Evolutionary conservation across 371 early-diverging fungal genomes (phyloP), one percentile per base, ranked within the genome.

Genomic region (Syncephalastrum contaminatum): DNA sequence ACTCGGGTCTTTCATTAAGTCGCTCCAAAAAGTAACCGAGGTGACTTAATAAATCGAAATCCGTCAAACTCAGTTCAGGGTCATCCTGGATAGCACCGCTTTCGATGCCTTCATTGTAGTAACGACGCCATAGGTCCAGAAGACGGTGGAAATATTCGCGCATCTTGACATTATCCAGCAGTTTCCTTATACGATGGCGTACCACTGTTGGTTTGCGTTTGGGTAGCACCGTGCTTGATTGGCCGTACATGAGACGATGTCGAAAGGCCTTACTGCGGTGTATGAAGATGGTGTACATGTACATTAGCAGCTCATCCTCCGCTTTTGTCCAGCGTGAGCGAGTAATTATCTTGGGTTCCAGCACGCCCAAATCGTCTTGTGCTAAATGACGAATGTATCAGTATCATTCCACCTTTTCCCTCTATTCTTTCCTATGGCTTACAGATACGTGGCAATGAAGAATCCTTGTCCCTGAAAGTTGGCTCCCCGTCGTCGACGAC

Each of bases 241-340:
- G 59, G 18, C 21, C 27, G 83, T 84, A 86, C 3, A 55, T 39
- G 30, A 82, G 69, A n/a, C 71, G 57, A 22, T 27, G 19, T 4
- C 51, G 46, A 48, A 39, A 14, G 14, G 6, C 7, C 15, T 41
- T 30, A 6, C 47, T 41, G 19, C 70, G 67, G 24, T 43, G 14
- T 43, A 56, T 52, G 3, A 81, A 19, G 24, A 82, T 72, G 14
- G 56, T 67, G 51, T 71, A 69, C 14, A 61, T 53, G 44, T 71
- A 66, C 13, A 82, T 40, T 13, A 86, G 51, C 0, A 75, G n/a
- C 1, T 82, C 80, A 47, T 84, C 84, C 42, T 83, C 83, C 13
- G 76, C 62, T 1, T 48, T 36, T 4, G 64, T 63, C 82, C 83
- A 86, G 0, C 15, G n/a, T 0, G 30, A 25, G 19, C 78, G 65